Evolutionary conservation across 148 eudicot species (phyloP), one percentile per base, ranked within the genome.

Genomic region (Salicornia ramosissima): DNA sequence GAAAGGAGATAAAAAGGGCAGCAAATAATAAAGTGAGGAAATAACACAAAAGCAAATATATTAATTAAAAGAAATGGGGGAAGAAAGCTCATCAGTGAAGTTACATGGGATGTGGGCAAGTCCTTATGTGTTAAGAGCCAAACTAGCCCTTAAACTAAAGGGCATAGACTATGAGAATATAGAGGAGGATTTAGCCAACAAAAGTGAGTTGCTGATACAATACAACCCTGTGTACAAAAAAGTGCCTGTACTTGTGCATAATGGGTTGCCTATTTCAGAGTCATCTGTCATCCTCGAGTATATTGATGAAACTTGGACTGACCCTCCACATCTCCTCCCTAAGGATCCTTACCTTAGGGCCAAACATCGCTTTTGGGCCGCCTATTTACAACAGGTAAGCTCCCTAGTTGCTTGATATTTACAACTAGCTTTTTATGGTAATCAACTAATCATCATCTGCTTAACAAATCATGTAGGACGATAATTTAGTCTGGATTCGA

Each of bases 211-310:
- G 24, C 77, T 80, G 1, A 34, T 76, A 30, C 46, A 69, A 68
- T 72, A 65, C 40, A 80, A 80, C 39, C 83, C 83, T 3, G 60
- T 73, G 45, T 49, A 77, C 53, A 69, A 77, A 62, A 77, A 69
- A 30, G 74, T 77, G 21, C 83, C 78, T 62, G 78, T 80, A 10
- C 75, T 80, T 30, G 63, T 77, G 10, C 71, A 76, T 50, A 60
- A 80, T 42, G 78, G 78, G 16, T 13, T 45, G 0, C 78, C 83
- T 1, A 45, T 86, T 36, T 25, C 70, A 0, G 88, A 86, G 71
- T 86, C 92, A 0, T 19, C 74, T 10, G 77, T 82, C 60, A 88
- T 88, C 24, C 65, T 88, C 11, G 92, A 88, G 61, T 83, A 80
- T 67, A 80, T 88, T 1, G 83, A 88, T 6, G 85, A 88, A 12